Base-by-base conservation (phyloP, 139 green algal genomes). In the Coelastrella sp. region DNA sequence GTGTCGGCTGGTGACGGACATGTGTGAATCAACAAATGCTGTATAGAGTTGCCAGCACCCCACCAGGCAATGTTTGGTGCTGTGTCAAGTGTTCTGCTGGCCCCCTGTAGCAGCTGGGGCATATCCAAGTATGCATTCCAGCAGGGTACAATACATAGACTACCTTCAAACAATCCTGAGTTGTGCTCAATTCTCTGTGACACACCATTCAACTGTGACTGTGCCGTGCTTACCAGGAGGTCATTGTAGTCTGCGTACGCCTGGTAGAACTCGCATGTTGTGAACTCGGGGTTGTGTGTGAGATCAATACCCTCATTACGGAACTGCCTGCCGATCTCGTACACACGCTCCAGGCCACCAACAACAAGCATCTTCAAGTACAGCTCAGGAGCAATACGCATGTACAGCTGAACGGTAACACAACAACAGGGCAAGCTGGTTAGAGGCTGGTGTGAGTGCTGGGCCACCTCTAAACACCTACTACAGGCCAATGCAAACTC, bases 201-300 rank as follows among this genome's bases (percentile, higher is more conserved):
- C 32, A 47, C 32, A 47, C 32, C 32, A 47, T 47, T 47, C 32
- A 47, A n/a, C n/a, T n/a, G n/a, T n/a, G n/a, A n/a, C n/a, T n/a
- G n/a, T n/a, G n/a, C 73, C 6, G 73, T 13, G 14, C 86, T 78
- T 56, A 87, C 80, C 95, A 99, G 98, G 56, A 99, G 93, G 94
- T 99, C 98, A 78, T 99, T 95, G 96, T 99, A 99, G 94, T 99
- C 98, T 47, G 98, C 98, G 88, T 99, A 99, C 3, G 97, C 95
- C 91, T 95, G 92, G 94, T 99, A 99, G 92, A 99, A 99, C 93
- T 99, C 98, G 90, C 96, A 98, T 8, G 98, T 99, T 17, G 98
- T 99, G 94, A 99, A 99, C 96, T 99, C 98, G 13, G 98, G 98
- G 94, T 99, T 99, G 96, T 99, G 98, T n/a, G 98, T 99, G 82